Conservation (phyloP, 2,329 filamentous ascomycete species). For the Ophiostoma sp. region DNA sequence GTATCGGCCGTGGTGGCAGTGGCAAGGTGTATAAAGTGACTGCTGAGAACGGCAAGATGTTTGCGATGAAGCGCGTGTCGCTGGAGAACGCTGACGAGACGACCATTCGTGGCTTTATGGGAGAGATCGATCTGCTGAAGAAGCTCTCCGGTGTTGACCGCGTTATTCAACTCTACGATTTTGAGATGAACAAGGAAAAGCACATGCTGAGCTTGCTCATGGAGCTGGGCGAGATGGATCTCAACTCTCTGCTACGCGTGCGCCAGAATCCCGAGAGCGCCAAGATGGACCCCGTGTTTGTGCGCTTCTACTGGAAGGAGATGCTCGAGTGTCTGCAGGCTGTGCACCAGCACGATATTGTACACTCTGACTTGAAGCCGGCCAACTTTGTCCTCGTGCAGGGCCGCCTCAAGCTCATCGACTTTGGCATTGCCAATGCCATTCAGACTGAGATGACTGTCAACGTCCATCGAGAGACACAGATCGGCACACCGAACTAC, state of each 20-base stretch:
- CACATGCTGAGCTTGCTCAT: conserved; percentile 85
- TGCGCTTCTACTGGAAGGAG: conserved; percentile 98
- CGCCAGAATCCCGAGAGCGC: conserved; percentile 67
- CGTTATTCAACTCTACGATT: conserved; percentile 86
- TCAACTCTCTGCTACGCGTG: conserved; percentile 76
- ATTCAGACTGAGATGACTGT: conserved; percentile 94
- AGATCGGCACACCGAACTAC: conserved; percentile 95
- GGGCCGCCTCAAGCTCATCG: conserved; percentile 88
- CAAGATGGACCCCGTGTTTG: conserved; percentile 80
- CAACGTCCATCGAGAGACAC: conserved; percentile 92
- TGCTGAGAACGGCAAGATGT: conserved; percentile 93
- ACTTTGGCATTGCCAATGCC: conserved; percentile 97
- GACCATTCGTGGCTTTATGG: conserved; percentile 81
- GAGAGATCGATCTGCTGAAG: conserved; percentile 86
- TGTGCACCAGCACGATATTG: conserved; percentile 84
- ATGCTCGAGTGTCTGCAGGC: conserved; percentile 94
- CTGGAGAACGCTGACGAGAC: conserved; percentile 82
- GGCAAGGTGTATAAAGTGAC: conserved; percentile 94
- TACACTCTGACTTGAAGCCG: conserved; percentile 94
- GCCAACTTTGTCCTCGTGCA: conserved; percentile 94
- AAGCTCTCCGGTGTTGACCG: conserved; percentile 79
- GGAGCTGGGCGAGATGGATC: conserved; percentile 93
- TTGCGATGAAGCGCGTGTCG: conserved; percentile 88
- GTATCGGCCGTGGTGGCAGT: conserved; percentile 85
- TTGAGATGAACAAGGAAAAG: conserved; percentile 89